A percentile compares a stretch with the other conserved stretches of the same genome.
Evolutionary conservation across 2,329 filamentous ascomycete genomes (phyloP).

Genomic region (Botrytis sinoallii): DNA sequence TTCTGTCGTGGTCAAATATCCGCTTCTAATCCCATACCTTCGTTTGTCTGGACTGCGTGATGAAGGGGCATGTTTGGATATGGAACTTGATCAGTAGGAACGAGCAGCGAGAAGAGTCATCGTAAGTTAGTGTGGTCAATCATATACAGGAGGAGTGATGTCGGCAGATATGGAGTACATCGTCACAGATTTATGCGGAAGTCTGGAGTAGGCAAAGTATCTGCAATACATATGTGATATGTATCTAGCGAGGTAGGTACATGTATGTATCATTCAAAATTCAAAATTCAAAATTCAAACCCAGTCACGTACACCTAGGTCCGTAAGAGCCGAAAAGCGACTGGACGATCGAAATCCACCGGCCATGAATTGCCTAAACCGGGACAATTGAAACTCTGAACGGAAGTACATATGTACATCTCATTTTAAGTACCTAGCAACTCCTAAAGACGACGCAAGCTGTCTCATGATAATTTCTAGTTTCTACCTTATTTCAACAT

Average conservation of each 20-base stretch:
- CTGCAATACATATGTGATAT: not conserved
- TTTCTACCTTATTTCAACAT: no score
- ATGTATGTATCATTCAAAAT: not conserved
- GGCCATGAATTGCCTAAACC: slow-evolving; percentile 2
- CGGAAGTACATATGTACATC: not conserved
- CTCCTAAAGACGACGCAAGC: not conserved
- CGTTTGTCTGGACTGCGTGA: not conserved
- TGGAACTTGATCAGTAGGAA: slow-evolving; percentile 1
- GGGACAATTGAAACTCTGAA: not conserved
- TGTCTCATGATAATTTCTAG: not conserved
- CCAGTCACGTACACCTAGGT: not conserved
- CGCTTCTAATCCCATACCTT: not conserved
- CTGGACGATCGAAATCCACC: slow-evolving; percentile 11
- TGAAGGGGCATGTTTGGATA: slow-evolving; percentile 1
- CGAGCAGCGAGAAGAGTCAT: not conserved
- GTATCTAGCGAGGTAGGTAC: not conserved
- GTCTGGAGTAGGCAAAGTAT: slow-evolving; percentile 9
- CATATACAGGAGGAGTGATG: not conserved
- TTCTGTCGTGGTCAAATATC: slow-evolving; percentile 14
- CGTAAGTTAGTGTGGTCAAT: not conserved
- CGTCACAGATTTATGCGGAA: slow-evolving; percentile 1
- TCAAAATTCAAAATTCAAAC: not conserved
- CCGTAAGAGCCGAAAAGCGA: slow-evolving; percentile 13
- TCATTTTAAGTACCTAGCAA: not conserved
- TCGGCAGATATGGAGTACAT: slow-evolving; percentile 11